Percentiles rank a stretch among this genome's conserved stretches.
These are phyloP conservation scores for Gautieria morchelliformis DNA, from an alignment of 768 basidiomycete species.

Conservation along the genomic window DNA sequence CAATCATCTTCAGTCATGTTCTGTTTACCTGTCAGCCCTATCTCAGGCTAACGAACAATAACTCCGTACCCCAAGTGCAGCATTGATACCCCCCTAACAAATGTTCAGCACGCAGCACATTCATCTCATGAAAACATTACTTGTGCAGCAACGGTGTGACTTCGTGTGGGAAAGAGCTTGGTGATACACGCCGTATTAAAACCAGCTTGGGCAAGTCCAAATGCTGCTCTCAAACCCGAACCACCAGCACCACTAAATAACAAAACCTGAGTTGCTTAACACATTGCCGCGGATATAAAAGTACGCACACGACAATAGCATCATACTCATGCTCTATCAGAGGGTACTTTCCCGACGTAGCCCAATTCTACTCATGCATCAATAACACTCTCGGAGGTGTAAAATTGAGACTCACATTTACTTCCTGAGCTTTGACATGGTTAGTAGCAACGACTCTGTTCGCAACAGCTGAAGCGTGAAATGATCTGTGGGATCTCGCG, in stretches of 20 bases:
- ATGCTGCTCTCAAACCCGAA: slow-evolving; percentile 95
- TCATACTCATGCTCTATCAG: slow-evolving; percentile 99
- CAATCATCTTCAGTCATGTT: slow-evolving; percentile 99
- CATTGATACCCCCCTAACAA: slow-evolving; percentile 90
- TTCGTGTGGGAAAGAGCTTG: slow-evolving; percentile 96
- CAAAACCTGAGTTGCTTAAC: slow-evolving; percentile 2
- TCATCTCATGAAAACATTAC: slow-evolving; percentile 27
- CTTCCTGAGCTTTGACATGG: slow-evolving; percentile 75
- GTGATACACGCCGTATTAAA: slow-evolving; percentile 99
- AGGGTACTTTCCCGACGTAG: slow-evolving; percentile 82
- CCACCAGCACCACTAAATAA: slow-evolving; percentile 85
- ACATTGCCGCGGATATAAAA: neutral
- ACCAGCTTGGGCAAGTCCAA: slow-evolving; percentile 96
- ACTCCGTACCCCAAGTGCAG: slow-evolving; percentile 68
- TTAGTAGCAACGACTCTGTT: slow-evolving; percentile 58
- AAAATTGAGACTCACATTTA: slow-evolving; percentile 41
- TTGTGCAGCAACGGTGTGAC: slow-evolving; percentile 98
- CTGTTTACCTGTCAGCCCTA: slow-evolving; percentile 32
- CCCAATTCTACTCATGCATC: slow-evolving; percentile 19
- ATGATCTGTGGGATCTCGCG: slow-evolving; percentile 42
- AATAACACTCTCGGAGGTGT: slow-evolving; percentile 35
- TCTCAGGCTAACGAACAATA: neutral
- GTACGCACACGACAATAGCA: slow-evolving; percentile 90
- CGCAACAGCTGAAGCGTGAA: slow-evolving; percentile 54
- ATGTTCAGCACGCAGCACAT: slow-evolving; percentile 13